Conservation (phyloP, 2,329 filamentous ascomycete genomes). For the Penicillium rolfsii region DNA sequence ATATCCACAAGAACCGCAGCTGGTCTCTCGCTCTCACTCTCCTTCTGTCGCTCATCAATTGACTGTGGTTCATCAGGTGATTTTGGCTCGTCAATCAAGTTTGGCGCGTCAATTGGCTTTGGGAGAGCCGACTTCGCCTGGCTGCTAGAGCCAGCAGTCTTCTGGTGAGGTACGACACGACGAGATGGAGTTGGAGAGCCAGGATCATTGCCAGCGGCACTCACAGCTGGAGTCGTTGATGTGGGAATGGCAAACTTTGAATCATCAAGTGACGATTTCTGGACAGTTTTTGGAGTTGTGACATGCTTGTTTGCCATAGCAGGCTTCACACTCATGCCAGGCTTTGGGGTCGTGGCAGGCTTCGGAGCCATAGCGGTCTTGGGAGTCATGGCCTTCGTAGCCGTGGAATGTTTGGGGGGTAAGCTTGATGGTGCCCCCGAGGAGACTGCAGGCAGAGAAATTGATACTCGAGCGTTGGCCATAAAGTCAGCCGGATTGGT, state of each 20-base stretch:
- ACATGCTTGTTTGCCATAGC: background rate
- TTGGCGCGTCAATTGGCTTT: background rate
- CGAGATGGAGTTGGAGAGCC: background rate
- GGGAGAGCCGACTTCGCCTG: background rate
- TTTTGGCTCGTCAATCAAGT: background rate
- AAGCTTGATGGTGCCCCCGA: background rate
- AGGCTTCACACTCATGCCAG: background rate
- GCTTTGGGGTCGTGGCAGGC: background rate
- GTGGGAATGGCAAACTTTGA: background rate
- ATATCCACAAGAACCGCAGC: background rate
- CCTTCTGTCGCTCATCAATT: background rate
- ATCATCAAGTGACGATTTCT: background rate
- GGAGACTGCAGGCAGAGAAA: background rate
- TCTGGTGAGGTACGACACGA: background rate
- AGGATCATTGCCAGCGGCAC: background rate
- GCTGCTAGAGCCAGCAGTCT: background rate
- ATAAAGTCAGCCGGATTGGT: conserved; percentile 3
- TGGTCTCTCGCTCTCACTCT: background rate
- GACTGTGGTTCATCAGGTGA: background rate
- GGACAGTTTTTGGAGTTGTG: background rate
- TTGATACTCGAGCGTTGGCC: background rate
- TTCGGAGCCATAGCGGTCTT: background rate
- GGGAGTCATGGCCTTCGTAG: background rate
- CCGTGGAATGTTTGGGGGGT: background rate
- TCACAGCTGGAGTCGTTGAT: background rate